Conservation (phyloP, 169 alveolate genomes). For the Besnoitia besnoiti region DNA sequence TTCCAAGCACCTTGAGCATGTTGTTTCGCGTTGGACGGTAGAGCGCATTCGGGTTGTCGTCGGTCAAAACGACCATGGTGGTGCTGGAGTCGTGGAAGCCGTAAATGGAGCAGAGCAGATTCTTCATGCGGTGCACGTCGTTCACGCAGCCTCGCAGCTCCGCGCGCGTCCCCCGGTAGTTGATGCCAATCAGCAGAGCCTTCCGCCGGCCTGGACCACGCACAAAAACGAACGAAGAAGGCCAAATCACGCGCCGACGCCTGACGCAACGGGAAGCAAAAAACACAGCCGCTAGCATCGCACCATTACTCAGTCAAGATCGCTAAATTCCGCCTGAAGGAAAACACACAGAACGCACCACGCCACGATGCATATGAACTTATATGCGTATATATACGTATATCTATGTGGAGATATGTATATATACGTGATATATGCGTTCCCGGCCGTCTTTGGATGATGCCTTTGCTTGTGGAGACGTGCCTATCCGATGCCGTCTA, state of each 20-base stretch:
- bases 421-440: too few species aligned
- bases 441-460: too few species aligned
- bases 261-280: too few species aligned
- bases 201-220: conserved; percentile 40
- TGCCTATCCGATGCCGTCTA: too few species aligned
- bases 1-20: conserved; percentile 2
- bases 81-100: conserved; percentile 52
- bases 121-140: conserved; percentile 73
- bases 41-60: conserved; percentile 18
- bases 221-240: background rate
- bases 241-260: too few species aligned
- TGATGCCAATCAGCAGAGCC: conserved; percentile 79
- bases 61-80: conserved; percentile 30
- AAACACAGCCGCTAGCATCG: too few species aligned
- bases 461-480: too few species aligned
- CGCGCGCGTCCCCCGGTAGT: conserved; percentile 74
- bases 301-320: background rate
- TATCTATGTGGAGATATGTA: too few species aligned
- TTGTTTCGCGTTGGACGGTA: conserved; percentile 40
- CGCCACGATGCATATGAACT: too few species aligned
- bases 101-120: conserved; percentile 69
- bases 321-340: background rate
- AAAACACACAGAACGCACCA: too few species aligned
- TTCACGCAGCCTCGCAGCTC: conserved; percentile 78
- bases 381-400: too few species aligned